phyloP scores from a whole-genome alignment of 106 monocot genomes.

The Narthecium ossifragum region DNA sequence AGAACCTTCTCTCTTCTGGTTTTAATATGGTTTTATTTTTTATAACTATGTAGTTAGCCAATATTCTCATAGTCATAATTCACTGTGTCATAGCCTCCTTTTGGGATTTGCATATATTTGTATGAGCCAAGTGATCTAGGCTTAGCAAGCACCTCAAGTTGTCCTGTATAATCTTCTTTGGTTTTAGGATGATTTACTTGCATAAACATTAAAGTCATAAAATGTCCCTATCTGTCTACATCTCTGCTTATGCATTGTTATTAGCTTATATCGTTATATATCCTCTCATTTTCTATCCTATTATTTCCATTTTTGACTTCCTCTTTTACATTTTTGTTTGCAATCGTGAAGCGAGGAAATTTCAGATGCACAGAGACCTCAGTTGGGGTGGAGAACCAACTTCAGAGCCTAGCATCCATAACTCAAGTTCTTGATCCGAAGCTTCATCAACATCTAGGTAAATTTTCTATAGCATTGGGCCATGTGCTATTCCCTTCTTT shows the following conservation, averaged over 20 bases:
- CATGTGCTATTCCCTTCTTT: no score
- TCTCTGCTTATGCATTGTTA: no score
- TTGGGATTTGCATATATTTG: no score
- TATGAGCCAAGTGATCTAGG: no score
- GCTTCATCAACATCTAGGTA: constrained; percentile 95
- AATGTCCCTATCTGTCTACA: no score
- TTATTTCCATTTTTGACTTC: neutral
- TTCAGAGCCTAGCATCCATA: constrained; percentile 77
- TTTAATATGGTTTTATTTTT: constrained; percentile 1
- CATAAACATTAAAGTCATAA: no score
- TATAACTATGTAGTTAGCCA: neutral
- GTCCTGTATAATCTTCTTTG: no score
- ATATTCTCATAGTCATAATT: neutral
- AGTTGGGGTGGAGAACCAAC: constrained; percentile 89
- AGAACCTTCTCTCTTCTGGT: no score
- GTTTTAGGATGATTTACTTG: no score
- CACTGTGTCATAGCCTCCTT: no score
- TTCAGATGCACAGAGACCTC: constrained; percentile 95
- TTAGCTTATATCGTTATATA: constrained; percentile 1
- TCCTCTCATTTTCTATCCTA: neutral
- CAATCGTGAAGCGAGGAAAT: constrained; percentile 89
- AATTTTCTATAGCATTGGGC: no score
- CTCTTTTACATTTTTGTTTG: constrained; percentile 27
- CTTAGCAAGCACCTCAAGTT: no score
- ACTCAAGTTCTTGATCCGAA: constrained; percentile 92